Base-by-base conservation (phyloP, 75 land plant genomes). In the Cryptomeria japonica region DNA sequence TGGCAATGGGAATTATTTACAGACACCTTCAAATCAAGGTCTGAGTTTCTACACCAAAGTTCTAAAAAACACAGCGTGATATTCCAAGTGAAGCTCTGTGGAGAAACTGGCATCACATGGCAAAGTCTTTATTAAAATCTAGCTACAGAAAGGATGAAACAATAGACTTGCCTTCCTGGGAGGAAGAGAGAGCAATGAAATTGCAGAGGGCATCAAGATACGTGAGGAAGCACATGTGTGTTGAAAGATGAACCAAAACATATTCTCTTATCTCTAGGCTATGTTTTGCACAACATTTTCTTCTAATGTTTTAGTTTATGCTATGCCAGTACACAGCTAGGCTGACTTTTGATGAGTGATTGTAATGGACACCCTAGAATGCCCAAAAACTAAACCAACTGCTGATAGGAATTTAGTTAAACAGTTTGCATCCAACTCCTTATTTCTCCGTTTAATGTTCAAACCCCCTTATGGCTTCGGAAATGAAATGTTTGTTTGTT, bases 211-310 rank as follows among this genome's bases (percentile, higher is more conserved):
- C 9, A 91, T 72, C 86, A 93, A 90, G 77, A 91, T 90, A 70
- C 84, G 93, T 56, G 99, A 95, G 90, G 93, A 89, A 51, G 99
- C 94, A 70, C 95, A 98, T 94, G 99, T 96, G 90, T 84, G 85
- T 18, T 38, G 78, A 78, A 39, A 25, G 31, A 19, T 18, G 31
- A 73, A 77, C 39, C 13, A 15, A 42, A 44, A n/a, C 37, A 44
- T 39, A 36, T 88, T 31, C 25, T 42, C 14, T 28, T 42, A 10
- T 46, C 56, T 84, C 16, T 84, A 49, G 51, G 36, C 55, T 13
- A 10, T 84, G 44, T 31, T 49, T 31, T 42, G 12, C 55, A 9
- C 3, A 3, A 31, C 13, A 1, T 84, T 84, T 49, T 5, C 9
- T n/a, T 84, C 18, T 84, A 31, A 49, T 84, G 32, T 2, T n/a